Evolutionary conservation across 768 basidiomycete genomes (phyloP).

Genomic region (Amanita exitialis): DNA sequence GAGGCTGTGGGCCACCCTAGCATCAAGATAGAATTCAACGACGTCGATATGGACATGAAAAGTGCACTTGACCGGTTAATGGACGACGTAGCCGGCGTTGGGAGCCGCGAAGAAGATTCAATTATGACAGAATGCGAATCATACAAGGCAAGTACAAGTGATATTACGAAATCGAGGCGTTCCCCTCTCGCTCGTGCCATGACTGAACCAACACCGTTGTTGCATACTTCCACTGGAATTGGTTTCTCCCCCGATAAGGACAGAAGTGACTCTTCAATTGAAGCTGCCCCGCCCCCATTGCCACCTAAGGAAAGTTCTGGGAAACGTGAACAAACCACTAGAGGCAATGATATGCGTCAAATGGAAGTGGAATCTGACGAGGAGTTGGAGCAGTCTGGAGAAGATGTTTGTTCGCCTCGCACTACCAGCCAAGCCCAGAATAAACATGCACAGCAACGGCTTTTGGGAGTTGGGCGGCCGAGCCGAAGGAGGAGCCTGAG

Average conservation of each 20-base stretch:
- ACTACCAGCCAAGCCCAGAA: slow-evolving; percentile 3
- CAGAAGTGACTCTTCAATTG: slow-evolving; percentile 31
- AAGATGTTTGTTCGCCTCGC: slow-evolving; percentile 16
- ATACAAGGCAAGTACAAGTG: slow-evolving; percentile 16
- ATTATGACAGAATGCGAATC: slow-evolving; percentile 32
- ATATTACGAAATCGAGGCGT: slow-evolving; percentile 15
- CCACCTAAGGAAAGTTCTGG: slow-evolving; percentile 61
- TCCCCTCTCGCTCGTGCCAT: slow-evolving; percentile 33
- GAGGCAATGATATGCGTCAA: slow-evolving; percentile 53
- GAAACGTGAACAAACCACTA: slow-evolving; percentile 53
- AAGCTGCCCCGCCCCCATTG: slow-evolving; percentile 32
- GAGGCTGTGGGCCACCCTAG: not conserved
- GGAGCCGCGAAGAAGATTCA: slow-evolving; percentile 27
- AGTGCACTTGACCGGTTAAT: slow-evolving; percentile 66
- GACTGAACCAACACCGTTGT: slow-evolving; percentile 37
- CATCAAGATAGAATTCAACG: slow-evolving; percentile 34
- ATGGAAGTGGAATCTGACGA: slow-evolving; percentile 22
- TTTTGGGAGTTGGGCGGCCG: slow-evolving; percentile 36
- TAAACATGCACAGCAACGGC: slow-evolving; percentile 14
- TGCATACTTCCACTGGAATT: slow-evolving; percentile 7
- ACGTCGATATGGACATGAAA: slow-evolving; percentile 61
- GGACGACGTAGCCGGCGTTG: slow-evolving; percentile 51
- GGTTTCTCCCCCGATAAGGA: slow-evolving; percentile 23
- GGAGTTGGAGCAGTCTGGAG: slow-evolving; percentile 27
- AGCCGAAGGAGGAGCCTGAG: slow-evolving; percentile 66